These are phyloP conservation scores for Colletotrichum sublineola DNA, from an alignment of 2,329 filamentous ascomycete species.

Conservation along the genomic window DNA sequence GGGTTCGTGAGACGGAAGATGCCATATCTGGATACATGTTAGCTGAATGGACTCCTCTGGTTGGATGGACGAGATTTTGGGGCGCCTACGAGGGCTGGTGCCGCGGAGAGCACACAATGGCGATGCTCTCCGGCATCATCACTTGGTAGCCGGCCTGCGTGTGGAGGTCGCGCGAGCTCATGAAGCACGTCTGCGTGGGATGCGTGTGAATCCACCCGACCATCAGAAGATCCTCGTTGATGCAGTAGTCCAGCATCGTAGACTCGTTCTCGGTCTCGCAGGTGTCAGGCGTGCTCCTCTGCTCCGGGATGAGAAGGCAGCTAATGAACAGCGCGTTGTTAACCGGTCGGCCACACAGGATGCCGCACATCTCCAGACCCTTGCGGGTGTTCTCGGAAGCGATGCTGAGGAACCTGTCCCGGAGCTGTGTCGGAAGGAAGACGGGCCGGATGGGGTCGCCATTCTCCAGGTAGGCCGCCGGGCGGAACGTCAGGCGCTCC, in stretches of 20 bases:
- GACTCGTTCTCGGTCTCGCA: slow-evolving; percentile 94
- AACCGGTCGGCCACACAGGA: slow-evolving; percentile 90
- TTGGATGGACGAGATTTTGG: not conserved
- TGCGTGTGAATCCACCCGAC: slow-evolving; percentile 99
- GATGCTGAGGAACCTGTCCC: slow-evolving; percentile 78
- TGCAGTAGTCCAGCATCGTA: slow-evolving; percentile 89
- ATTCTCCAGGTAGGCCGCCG: slow-evolving; percentile 90
- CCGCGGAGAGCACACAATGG: slow-evolving; percentile 93
- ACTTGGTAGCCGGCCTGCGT: slow-evolving; percentile 95
- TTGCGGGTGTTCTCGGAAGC: slow-evolving; percentile 81
- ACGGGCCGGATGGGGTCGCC: slow-evolving; percentile 88
- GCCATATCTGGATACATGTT: slow-evolving; percentile 74
- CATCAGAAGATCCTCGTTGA: slow-evolving; percentile 84
- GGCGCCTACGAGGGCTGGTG: slow-evolving; percentile 78
- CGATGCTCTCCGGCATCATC: slow-evolving; percentile 96
- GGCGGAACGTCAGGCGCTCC: slow-evolving; percentile 81
- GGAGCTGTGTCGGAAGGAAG: slow-evolving; percentile 84
- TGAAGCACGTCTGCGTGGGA: slow-evolving; percentile 96
- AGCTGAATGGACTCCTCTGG: slow-evolving; percentile 25
- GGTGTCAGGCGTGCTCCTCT: slow-evolving; percentile 90
- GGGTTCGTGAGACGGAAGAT: slow-evolving; percentile 95
- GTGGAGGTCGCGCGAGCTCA: slow-evolving; percentile 94
- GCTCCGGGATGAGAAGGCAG: slow-evolving; percentile 89
- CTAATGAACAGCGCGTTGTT: slow-evolving; percentile 95
- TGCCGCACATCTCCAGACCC: slow-evolving; percentile 95